These are phyloP conservation scores for Botryococcus braunii DNA, from an alignment of 163 green algal genomes.

Conservation along the genomic window DNA sequence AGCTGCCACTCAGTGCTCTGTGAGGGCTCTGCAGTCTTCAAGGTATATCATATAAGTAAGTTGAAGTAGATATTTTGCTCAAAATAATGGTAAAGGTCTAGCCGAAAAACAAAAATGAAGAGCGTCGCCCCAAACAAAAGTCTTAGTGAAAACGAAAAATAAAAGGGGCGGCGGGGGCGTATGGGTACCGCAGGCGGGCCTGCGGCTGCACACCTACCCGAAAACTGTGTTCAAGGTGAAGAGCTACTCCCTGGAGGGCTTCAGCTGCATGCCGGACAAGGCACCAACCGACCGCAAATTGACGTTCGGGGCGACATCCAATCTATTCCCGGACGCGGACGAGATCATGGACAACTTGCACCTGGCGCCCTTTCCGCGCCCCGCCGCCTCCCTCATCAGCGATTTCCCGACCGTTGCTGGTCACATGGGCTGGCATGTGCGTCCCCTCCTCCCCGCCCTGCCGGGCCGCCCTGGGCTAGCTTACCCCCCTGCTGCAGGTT, in stretches of 20 bases:
- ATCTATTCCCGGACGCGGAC: slow-evolving; percentile 1
- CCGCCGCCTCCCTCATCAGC: not conserved
- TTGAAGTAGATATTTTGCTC: too few relatives aligned
- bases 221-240: not conserved
- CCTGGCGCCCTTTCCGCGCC: slow-evolving; percentile 12
- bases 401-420: slow-evolving; percentile 7
- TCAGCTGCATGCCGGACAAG: slow-evolving; percentile 15
- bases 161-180: too few relatives aligned
- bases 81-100: too few relatives aligned
- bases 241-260: slow-evolving; percentile 7
- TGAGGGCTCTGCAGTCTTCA: too few relatives aligned
- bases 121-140: too few relatives aligned
- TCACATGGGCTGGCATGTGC: slow-evolving; percentile 15
- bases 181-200: not conserved
- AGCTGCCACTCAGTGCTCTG: too few relatives aligned
- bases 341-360: slow-evolving; percentile 14
- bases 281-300: slow-evolving; percentile 5
- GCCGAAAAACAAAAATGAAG: too few relatives aligned
- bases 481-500: too few relatives aligned
- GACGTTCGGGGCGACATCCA: slow-evolving; percentile 7
- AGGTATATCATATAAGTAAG: too few relatives aligned
- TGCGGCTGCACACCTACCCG: slow-evolving; percentile 9
- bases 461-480: too few relatives aligned
- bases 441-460: too few relatives aligned
- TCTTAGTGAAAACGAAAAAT: too few relatives aligned